Base-by-base conservation (phyloP, 495 filamentous ascomycete species). In the Penicillium antarcticum region DNA sequence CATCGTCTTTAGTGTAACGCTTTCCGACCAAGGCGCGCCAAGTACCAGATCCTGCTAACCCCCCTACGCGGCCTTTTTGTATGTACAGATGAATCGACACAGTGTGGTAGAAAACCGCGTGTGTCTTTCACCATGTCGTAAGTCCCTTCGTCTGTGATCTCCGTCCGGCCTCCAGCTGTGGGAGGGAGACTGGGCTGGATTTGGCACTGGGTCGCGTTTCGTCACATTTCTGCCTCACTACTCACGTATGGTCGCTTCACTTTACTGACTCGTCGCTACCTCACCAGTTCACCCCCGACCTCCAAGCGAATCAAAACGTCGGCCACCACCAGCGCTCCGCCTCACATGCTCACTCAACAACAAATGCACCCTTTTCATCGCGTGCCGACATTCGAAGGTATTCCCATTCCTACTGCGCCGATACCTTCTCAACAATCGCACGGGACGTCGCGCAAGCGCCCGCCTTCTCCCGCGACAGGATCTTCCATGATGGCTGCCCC, bases 121-220 rank as follows among this genome's bases (percentile, higher is more conserved):
- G 55, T 61, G 59, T 64, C 62, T 48, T 70, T 68, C 69, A 74
- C 65, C 57, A 79, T 79, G 75, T 77, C 75, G 75, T 79, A 74
- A 79, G 75, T 79, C 59, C 49, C 55, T 55, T 60, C 53, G 64
- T 67, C 61, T 66, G 46, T 65, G 62, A 65, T 65, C 62, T 65
- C 59, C 57, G 46, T 58, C 45, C 43, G 54, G 48, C 53, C 38
- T 52, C 49, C 45, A 51, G 42, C 57, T 29, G 45, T 42, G 52
- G 61, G 50, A 59, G 61, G 49, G 61, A 65, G 61, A 65, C 61
- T 48, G 24, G 42, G 42, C 45, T 31, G 56, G 56, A 42, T 56
- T 43, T 39, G 42, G n/a, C 21, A 46, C 36, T 42, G 42, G 45
- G 45, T 52, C 51, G 56, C 62, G 53, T 47, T 52, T 19, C 26